Evolutionary conservation across 805 yeast species (phyloP).

Genomic region (Cyberlindnera mrakii): DNA sequence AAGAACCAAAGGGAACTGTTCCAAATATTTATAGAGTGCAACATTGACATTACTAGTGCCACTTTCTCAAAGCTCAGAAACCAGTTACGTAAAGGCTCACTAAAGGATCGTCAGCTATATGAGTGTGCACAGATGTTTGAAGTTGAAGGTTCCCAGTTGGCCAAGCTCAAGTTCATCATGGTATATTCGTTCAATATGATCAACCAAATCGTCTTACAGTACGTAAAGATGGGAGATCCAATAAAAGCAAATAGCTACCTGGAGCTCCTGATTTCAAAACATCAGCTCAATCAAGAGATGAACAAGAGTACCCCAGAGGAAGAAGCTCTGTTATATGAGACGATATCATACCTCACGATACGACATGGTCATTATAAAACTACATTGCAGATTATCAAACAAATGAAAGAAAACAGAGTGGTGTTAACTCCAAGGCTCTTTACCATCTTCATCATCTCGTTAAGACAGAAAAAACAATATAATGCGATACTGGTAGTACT

Average conservation of each 20-base stretch:
- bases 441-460: constrained; percentile 11
- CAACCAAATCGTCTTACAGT: constrained; percentile 5
- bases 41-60: background rate
- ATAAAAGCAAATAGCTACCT: constrained; percentile 5
- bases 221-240: constrained; percentile 4
- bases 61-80: constrained; percentile 1
- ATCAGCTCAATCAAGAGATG: background rate
- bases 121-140: constrained; percentile 9
- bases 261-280: constrained; percentile 8
- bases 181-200: constrained; percentile 12
- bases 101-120: constrained; percentile 1
- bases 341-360: constrained; percentile 13
- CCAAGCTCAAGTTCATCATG: constrained; percentile 6
- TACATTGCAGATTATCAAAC: constrained; percentile 8
- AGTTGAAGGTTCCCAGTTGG: background rate
- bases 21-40: background rate
- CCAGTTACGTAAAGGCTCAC: constrained; percentile 4
- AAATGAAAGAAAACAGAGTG: constrained; percentile 10
- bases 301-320: background rate
- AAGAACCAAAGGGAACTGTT: background rate
- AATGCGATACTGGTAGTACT: constrained; percentile 13
- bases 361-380: constrained; percentile 11
- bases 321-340: constrained; percentile 11
- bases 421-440: constrained; percentile 12
- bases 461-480: constrained; percentile 16